Base-by-base conservation (phyloP, 345 rosid species). In the Pistacia atlantica region DNA sequence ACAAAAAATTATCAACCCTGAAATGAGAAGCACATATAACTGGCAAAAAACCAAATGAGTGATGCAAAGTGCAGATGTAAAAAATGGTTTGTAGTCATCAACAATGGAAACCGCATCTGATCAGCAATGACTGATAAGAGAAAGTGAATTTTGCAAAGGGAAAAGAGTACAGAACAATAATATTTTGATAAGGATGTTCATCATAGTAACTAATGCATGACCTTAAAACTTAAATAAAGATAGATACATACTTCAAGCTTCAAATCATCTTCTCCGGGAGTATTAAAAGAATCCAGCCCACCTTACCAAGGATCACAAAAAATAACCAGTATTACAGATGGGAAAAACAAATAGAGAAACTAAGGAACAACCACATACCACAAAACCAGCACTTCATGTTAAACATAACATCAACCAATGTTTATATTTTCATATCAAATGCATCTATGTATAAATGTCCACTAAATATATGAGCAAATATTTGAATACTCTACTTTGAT, bases 171-270 rank as follows among this genome's bases (percentile, higher is more conserved):
- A 6, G 25, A 78, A 69, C 16, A 77, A 69, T 31, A 69, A 73
- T 16, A 71, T 54, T 31, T 20, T 52, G 5, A 69, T 35, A 22
- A 8, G 5, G 58, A 18, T 4, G 22, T 60, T 33, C 20, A 8
- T 17, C 81, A 58, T 11, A 75, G 67, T 33, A 75, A 76, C 31
- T 75, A 25, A 16, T 18, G 59, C 7, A 68, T 17, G 33, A 59
- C n/a, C 52, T 16, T 42, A 67, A 67, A 51, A 51, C 22, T 56
- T 74, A 62, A 58, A 65, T 33, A 65, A 80, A 48, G 69, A 78
- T 73, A 75, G 71, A 74, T 48, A 84, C 95, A 76, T 90, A 91
- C 98, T 61, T 90, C 94, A 61, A 90, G 87, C 80, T 85, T 90
- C 35, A 89, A 75, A 71, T 78, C 93, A 65, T 83, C 85, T 73